Base-by-base conservation (phyloP, 176 grass and related monocot genomes). In the Oropetium thomaeum region DNA sequence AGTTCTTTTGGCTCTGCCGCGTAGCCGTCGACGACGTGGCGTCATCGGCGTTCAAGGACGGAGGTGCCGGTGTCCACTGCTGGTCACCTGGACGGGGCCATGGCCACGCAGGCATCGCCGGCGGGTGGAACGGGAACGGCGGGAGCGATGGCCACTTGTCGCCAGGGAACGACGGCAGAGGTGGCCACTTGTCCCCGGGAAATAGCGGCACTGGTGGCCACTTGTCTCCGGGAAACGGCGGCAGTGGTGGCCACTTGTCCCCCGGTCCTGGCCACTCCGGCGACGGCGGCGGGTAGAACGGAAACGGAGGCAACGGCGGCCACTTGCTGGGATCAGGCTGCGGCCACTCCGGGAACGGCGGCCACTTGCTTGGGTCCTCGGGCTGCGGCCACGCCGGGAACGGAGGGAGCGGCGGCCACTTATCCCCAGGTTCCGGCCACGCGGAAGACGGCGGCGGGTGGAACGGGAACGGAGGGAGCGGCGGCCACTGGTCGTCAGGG, bases 41-140 rank as follows among this genome's bases (percentile, higher is more conserved):
- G 59, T 30, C 69, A 10, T 5, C 16, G 62, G 13, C 37, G 65
- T 69, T 37, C 10, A 40, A 22, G 20, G 75, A 65, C 25, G 58
- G 79, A 14, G 44, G 33, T 0, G 61, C 19, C 0, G 68, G 79
- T 4, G 58, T 49, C 69, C 79, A 81, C 17, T 63, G 44, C 17
- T 63, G 44, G 26, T 68, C 54, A 0, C 61, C 45, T 0, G 44
- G 75, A 10, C 27, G 32, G 34, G 74, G 74, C 74, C 74, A 51
- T 7, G 45, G 80, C 71, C 80, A 67, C 25, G 27, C 71, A 0
- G 71, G 71, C 0, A 7, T 13, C 30, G 80, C 51, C 10, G 29
- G 71, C n/a, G 80, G 71, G 66, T 87, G 59, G 30, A 26, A 61
- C 30, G 66, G 78, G 67, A 51, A 35, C 26, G 58, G 76, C 11